Conservation (phyloP, 2,329 filamentous ascomycete species). For the Tolypocladium endophyticum region DNA sequence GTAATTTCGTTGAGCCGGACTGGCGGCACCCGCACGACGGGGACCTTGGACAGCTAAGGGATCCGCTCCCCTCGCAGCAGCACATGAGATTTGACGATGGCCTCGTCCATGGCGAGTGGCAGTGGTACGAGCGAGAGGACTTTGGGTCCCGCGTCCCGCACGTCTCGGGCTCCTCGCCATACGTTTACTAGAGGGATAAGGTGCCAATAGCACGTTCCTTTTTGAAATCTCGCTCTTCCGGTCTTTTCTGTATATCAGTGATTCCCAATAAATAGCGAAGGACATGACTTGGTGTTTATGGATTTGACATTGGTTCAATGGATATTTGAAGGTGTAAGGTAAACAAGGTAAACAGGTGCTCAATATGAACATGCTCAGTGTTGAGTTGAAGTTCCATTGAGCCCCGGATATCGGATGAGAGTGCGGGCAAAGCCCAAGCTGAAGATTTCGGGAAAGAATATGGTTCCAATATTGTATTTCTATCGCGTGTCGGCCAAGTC, state of each 20-base stretch:
- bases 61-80: background rate
- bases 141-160: slow-evolving; percentile 15
- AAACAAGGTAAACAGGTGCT: background rate
- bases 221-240: background rate
- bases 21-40: slow-evolving; percentile 1
- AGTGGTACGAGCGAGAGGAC: slow-evolving; percentile 23
- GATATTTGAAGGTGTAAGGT: background rate
- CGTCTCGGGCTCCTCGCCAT: slow-evolving; percentile 14
- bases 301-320: background rate
- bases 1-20: background rate
- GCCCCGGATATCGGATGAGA: background rate
- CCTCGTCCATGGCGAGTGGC: slow-evolving; percentile 16
- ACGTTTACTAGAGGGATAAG: slow-evolving; percentile 14
- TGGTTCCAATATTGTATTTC: background rate
- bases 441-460: background rate
- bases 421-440: too few relatives aligned
- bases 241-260: background rate
- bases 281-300: slow-evolving; percentile 6
- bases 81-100: background rate
- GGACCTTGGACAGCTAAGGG: background rate
- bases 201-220: background rate
- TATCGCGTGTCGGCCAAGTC: background rate
- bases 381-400: background rate
- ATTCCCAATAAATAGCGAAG: background rate
- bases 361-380: background rate